Evolutionary conservation across 2,329 filamentous ascomycete species (phyloP).

Genomic region (Trichothecium roseum): DNA sequence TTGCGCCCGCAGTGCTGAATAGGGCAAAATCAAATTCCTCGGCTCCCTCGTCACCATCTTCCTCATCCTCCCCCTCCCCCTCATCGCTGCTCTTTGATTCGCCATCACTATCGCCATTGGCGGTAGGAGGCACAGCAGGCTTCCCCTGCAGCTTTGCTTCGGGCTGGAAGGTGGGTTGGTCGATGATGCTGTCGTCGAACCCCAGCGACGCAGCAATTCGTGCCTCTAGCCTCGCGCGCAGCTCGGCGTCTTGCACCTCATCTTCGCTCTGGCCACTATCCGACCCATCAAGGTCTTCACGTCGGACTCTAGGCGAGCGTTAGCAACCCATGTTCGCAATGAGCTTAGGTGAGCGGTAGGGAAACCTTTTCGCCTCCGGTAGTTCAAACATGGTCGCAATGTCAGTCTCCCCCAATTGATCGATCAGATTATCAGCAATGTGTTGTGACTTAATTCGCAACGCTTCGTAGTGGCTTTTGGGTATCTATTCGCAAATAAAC

Average conservation of each 20-base stretch:
- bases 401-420: no score
- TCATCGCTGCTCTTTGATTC: slow-evolving; percentile 12
- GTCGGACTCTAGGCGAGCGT: slow-evolving; percentile 33
- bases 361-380: slow-evolving; percentile 20
- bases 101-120: no score
- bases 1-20: slow-evolving; percentile 36
- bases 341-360: slow-evolving; percentile 1
- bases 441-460: no score
- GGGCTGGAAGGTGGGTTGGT: slow-evolving; percentile 2
- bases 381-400: slow-evolving; percentile 16
- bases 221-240: slow-evolving; percentile 34
- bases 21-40: slow-evolving; percentile 47
- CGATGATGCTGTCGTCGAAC: slow-evolving; percentile 13
- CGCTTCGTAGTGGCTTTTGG: no score
- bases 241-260: slow-evolving; percentile 22
- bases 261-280: slow-evolving; percentile 14
- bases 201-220: slow-evolving; percentile 37
- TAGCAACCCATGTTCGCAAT: not conserved
- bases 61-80: slow-evolving; percentile 10
- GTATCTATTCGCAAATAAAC: no score
- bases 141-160: slow-evolving; percentile 6
- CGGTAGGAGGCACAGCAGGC: no score
- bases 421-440: no score
- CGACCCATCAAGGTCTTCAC: slow-evolving; percentile 39
- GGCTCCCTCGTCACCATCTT: slow-evolving; percentile 12